A percentile compares a stretch with the other conserved stretches of the same genome.
These are phyloP conservation scores for Fraxinus greggii DNA, from an alignment of 305 asterid genomes.

Conservation along the genomic window DNA sequence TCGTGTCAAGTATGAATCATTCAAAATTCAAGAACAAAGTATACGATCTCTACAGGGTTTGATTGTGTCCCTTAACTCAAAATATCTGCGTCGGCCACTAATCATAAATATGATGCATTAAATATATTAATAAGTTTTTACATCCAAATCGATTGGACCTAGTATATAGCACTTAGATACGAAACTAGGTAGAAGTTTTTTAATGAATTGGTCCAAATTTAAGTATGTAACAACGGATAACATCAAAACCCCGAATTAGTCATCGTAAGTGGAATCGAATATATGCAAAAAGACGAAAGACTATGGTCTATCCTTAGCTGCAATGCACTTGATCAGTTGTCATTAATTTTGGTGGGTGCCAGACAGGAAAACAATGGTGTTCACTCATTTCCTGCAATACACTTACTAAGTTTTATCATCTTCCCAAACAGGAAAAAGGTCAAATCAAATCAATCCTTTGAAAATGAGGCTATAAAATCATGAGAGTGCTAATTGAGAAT, in stretches of 20 bases:
- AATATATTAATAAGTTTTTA: background rate
- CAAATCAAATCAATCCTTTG: background rate
- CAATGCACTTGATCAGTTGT: background rate
- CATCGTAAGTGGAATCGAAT: background rate
- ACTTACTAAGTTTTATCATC: background rate
- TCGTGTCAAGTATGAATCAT: too few relatives aligned
- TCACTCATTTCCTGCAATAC: background rate
- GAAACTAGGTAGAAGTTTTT: background rate
- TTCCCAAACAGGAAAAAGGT: background rate
- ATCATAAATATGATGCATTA: background rate
- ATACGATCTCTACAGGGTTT: background rate
- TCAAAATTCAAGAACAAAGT: too few relatives aligned
- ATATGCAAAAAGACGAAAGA: background rate
- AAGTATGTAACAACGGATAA: background rate
- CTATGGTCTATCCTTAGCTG: background rate
- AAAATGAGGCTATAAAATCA: background rate
- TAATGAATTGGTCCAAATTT: background rate
- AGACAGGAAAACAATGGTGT: background rate
- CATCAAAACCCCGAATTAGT: background rate
- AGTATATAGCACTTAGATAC: background rate
- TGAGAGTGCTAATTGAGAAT: background rate
- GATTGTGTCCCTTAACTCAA: too few relatives aligned
- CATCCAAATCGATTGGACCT: background rate
- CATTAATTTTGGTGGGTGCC: background rate
- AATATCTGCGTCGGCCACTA: too few relatives aligned